These are phyloP conservation scores for Raffaelea arxii DNA, from an alignment of 2,329 filamentous ascomycete genomes.

Conservation along the genomic window DNA sequence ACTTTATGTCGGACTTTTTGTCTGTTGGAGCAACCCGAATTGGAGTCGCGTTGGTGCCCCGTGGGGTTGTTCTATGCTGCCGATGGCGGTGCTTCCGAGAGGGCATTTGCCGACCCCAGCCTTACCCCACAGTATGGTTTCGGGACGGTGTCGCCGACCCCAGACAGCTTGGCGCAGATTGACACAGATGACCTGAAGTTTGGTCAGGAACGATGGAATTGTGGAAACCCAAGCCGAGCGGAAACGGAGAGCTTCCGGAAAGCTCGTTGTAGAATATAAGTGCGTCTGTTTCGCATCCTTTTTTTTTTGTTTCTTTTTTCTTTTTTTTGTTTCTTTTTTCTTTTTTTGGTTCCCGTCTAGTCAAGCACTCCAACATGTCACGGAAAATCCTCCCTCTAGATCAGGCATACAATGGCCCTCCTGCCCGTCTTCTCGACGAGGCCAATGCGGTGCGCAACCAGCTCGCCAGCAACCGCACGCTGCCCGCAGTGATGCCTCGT, in stretches of 20 bases:
- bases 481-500: constrained; percentile 13
- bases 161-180: neutral
- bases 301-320: no score
- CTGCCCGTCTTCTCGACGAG: constrained; percentile 15
- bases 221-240: neutral
- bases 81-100: neutral
- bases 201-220: neutral
- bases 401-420: constrained; percentile 18
- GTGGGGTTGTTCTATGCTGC: neutral
- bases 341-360: neutral
- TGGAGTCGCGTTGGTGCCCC: neutral
- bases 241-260: no score
- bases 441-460: constrained; percentile 14
- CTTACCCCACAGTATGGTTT: neutral
- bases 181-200: neutral
- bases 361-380: no score
- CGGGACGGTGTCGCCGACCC: constrained; percentile 6
- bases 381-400: constrained; percentile 7
- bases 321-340: neutral
- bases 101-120: neutral
- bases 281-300: no score
- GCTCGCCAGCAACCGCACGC: constrained; percentile 15
- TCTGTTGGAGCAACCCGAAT: no score
- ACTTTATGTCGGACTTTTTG: no score
- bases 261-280: no score